Percentiles rank a stretch among this genome's conserved stretches.
phyloP scores from a whole-genome alignment of 768 basidiomycete species.

The Suillus lakei region DNA sequence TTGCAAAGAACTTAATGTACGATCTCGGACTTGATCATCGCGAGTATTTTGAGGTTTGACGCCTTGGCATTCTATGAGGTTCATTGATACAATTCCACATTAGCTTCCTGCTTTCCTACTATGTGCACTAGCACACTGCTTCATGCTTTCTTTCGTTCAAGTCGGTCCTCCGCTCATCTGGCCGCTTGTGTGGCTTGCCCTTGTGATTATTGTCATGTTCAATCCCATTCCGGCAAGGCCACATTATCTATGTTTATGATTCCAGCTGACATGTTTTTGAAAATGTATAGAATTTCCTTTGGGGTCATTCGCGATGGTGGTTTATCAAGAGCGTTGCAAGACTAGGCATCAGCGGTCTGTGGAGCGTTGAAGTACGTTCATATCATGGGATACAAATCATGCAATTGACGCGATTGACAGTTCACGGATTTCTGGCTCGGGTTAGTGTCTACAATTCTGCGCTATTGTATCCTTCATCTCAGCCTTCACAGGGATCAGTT shows the following conservation, averaged over 20 bases:
- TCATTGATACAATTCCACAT: conserved; percentile 10
- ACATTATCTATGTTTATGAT: not conserved
- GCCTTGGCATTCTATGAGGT: conserved; percentile 11
- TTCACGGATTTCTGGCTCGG: conserved; percentile 93
- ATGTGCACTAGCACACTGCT: conserved; percentile 72
- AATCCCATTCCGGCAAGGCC: conserved; percentile 71
- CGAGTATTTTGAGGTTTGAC: conserved; percentile 70
- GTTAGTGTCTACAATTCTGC: conserved; percentile 41
- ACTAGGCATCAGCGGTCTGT: conserved; percentile 70
- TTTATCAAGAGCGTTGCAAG: conserved; percentile 64
- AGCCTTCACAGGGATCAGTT: conserved; percentile 67
- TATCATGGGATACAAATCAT: not conserved
- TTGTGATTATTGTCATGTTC: conserved; percentile 61
- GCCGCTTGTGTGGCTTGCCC: conserved; percentile 82
- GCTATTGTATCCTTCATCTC: conserved; percentile 7
- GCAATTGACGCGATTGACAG: conserved; percentile 37
- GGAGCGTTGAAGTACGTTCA: conserved; percentile 69
- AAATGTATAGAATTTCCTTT: conserved; percentile 49
- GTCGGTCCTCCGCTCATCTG: conserved; percentile 76
- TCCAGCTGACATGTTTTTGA: not conserved
- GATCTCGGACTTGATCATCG: conserved; percentile 76
- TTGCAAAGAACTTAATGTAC: conserved; percentile 64
- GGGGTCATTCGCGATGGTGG: conserved; percentile 68
- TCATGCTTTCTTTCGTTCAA: conserved; percentile 81
- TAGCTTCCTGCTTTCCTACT: conserved; percentile 86